Base-by-base conservation (phyloP, 2,329 filamentous ascomycete genomes). In the Neoscytalidium dimidiatum region DNA sequence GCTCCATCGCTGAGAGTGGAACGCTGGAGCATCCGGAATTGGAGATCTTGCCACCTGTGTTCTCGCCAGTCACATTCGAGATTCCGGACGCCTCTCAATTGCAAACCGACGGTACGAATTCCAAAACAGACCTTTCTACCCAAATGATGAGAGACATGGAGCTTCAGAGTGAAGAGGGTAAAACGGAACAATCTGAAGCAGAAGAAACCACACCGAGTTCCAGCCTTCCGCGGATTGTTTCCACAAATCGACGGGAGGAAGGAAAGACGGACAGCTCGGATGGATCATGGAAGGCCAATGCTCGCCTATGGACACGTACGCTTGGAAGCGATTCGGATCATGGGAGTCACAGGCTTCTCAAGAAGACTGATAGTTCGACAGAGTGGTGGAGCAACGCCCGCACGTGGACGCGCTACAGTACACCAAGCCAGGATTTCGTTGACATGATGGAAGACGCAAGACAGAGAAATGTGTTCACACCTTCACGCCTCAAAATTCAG, bases 11-110 rank as follows among this genome's bases (percentile, higher is more conserved):
- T 0, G 73, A 75, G 14, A 76, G 78, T 17, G 81, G 81, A 1
- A 75, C 72, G n/a, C 69, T 83, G 3, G 75, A 78, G 35, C 75
- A 80, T 66, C 82, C 82, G 0, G 82, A 84, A 62, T 71, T 84
- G 57, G 82, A 84, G 67, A 72, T 83, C 5, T 58, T 83, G 31
- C 76, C 80, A 3, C 71, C 77, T 7, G 70, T 79, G 1, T 77
- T 53, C 38, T 57, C 51, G 3, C 41, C 62, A 7, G 41, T 46
- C 11, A 13, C 2, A 9, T 46, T 60, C 28, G 41, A 60, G 4
- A 3, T 31, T 3, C 6, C 23, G 9, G 23, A 19, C 14, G 1
- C 26, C 13, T 2, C 6, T 9, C 38, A 9, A n/a, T 23, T 17
- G 1, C 56, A 60, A n/a, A 60, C 38, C 21, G 56, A 60, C 28